phyloP scores from a whole-genome alignment of 2,329 filamentous ascomycete genomes.

The Nemania abortiva region DNA sequence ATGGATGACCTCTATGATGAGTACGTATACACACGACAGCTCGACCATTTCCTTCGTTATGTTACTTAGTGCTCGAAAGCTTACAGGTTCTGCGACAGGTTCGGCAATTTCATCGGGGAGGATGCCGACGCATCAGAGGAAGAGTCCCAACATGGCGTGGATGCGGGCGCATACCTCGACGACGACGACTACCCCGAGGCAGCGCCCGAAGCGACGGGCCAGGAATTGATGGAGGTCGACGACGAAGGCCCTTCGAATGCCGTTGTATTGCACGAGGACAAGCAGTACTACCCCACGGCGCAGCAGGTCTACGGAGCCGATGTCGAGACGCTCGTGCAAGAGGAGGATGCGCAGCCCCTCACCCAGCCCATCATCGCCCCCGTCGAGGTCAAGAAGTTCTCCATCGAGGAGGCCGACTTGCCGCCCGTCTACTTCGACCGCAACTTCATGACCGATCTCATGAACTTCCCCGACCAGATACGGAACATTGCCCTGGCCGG shows the following conservation, averaged over 20 bases:
- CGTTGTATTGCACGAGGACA: constrained; percentile 98
- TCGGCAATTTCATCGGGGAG: constrained; percentile 98
- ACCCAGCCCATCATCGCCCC: constrained; percentile 94
- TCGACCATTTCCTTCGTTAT: background rate
- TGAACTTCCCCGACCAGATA: constrained; percentile 95
- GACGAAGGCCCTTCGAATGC: constrained; percentile 93
- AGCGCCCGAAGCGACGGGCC: constrained; percentile 72
- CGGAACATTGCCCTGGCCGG: constrained; percentile 93
- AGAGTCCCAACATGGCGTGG: constrained; percentile 81
- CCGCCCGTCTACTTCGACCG: constrained; percentile 89
- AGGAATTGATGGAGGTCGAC: constrained; percentile 95
- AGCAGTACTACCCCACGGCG: constrained; percentile 99
- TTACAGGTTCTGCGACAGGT: constrained; percentile 65
- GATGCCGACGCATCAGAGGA: constrained; percentile 85
- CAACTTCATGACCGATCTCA: constrained; percentile 92
- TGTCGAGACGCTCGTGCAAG: constrained; percentile 95
- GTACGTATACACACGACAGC: constrained; percentile 59
- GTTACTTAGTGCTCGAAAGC: background rate
- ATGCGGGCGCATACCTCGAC: constrained; percentile 83
- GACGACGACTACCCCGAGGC: constrained; percentile 80
- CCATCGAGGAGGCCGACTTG: constrained; percentile 89
- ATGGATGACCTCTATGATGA: constrained; percentile 99
- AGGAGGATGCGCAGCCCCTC: constrained; percentile 95
- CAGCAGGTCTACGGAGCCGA: constrained; percentile 94
- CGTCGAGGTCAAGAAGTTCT: constrained; percentile 95